Evolutionary conservation across 2,329 filamentous ascomycete species (phyloP).

Genomic region (Epichloe coenophiala): DNA sequence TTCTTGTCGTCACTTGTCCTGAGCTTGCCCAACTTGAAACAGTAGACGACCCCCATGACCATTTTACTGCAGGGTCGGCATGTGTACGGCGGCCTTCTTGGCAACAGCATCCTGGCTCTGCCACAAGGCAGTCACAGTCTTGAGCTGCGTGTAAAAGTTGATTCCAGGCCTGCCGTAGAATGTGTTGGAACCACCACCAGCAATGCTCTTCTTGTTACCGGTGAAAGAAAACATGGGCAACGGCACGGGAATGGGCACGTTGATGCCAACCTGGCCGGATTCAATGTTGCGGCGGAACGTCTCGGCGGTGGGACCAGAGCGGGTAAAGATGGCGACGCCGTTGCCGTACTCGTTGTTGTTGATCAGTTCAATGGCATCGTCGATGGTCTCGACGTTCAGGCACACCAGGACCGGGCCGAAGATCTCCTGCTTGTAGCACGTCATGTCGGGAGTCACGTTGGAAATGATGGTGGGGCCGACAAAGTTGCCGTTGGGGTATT

Average conservation of each 20-base stretch:
- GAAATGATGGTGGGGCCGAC: constrained; percentile 72
- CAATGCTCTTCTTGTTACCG: constrained; percentile 78
- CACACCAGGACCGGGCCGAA: constrained; percentile 77
- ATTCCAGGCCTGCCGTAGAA: constrained; percentile 92
- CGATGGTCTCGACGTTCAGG: constrained; percentile 63
- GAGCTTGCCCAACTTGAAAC: too few species aligned
- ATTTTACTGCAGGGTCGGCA: constrained; percentile 48
- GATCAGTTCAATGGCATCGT: constrained; percentile 69
- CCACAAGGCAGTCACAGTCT: constrained; percentile 95
- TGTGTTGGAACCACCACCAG: constrained; percentile 80
- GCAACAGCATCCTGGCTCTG: constrained; percentile 70
- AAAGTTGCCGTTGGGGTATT: constrained; percentile 81
- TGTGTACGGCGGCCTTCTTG: constrained; percentile 74
- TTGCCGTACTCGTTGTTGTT: constrained; percentile 82
- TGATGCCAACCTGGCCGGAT: constrained; percentile 76
- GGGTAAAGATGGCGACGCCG: constrained; percentile 74
- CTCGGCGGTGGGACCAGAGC: constrained; percentile 62
- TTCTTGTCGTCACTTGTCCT: too few species aligned
- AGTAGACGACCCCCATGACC: background rate
- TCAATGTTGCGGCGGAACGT: constrained; percentile 71
- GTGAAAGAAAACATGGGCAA: constrained; percentile 62
- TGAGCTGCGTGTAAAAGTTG: constrained; percentile 91
- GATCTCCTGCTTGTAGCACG: constrained; percentile 75
- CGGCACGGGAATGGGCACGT: constrained; percentile 64
- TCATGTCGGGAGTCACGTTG: constrained; percentile 68